These are phyloP conservation scores for Escallonia rubra DNA, from an alignment of 129 eudicot species.

Conservation along the genomic window DNA sequence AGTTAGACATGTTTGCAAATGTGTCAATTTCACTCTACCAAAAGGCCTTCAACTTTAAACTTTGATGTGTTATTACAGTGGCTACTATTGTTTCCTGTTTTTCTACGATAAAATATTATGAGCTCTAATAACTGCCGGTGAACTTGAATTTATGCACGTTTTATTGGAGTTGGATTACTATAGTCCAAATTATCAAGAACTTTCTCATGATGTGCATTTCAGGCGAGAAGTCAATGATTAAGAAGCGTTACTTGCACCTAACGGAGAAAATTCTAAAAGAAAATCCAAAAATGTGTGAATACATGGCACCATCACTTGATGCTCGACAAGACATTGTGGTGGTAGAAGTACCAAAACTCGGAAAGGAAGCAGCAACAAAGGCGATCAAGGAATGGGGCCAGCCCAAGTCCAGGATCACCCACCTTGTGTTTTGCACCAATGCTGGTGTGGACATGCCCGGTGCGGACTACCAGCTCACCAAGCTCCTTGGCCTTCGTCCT, in stretches of 20 bases:
- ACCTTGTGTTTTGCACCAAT: slow-evolving; percentile 43
- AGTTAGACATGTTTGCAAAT: too few relatives aligned
- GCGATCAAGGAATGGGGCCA: slow-evolving; percentile 51
- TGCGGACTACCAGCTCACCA: slow-evolving; percentile 51
- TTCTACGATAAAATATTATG: too few relatives aligned
- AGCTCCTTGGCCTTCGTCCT: slow-evolving; percentile 50
- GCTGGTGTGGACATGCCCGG: slow-evolving; percentile 51
- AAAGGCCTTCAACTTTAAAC: too few relatives aligned
- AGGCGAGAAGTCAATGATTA: slow-evolving; percentile 56
- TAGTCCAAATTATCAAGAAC: too few relatives aligned
- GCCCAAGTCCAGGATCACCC: slow-evolving; percentile 48
- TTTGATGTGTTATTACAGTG: too few relatives aligned
- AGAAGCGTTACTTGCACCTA: slow-evolving; percentile 59
- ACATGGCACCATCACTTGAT: slow-evolving; percentile 69
- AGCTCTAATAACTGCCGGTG: too few relatives aligned
- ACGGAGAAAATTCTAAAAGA: slow-evolving; percentile 59
- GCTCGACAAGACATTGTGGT: slow-evolving; percentile 72
- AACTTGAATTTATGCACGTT: too few relatives aligned
- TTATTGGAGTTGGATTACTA: too few relatives aligned
- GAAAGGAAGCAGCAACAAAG: slow-evolving; percentile 41
- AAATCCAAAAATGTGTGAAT: slow-evolving; percentile 47
- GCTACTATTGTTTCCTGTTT: too few relatives aligned
- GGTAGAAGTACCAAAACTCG: slow-evolving; percentile 56
- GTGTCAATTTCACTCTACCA: too few relatives aligned
- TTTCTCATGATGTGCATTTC: neutral